Evolutionary conservation across 176 grass and related monocot genomes (phyloP).

Genomic region (Lolium multiflorum): DNA sequence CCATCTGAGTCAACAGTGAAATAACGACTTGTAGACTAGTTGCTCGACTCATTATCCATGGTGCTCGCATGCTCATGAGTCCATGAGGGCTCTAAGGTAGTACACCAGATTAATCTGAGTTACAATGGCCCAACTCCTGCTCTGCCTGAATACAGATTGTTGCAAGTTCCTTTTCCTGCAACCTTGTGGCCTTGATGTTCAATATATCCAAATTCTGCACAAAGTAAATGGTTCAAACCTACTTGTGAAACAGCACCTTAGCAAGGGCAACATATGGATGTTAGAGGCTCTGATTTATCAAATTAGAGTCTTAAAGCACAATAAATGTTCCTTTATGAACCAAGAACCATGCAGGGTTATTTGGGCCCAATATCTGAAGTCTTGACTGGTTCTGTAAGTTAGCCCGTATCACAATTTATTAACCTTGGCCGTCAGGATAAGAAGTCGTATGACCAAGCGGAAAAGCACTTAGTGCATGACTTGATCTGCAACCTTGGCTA

Average conservation of each 20-base stretch:
- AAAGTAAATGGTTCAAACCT: slow-evolving; percentile 11
- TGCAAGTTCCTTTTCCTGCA: slow-evolving; percentile 20
- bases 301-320: neutral
- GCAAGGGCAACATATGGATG: slow-evolving; percentile 1
- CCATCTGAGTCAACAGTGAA: too few relatives aligned
- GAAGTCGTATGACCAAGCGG: neutral
- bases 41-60: too few relatives aligned
- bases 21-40: too few relatives aligned
- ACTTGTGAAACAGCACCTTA: neutral
- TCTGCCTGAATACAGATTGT: neutral
- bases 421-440: slow-evolving; percentile 12
- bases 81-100: slow-evolving; percentile 5
- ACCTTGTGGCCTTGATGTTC: neutral
- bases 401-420: neutral
- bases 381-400: slow-evolving; percentile 24
- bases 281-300: neutral
- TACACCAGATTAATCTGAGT: neutral
- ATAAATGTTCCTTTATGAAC: neutral
- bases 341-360: neutral
- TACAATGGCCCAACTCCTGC: slow-evolving; percentile 20
- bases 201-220: neutral
- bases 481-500: too few relatives aligned
- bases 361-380: neutral
- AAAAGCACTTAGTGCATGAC: neutral
- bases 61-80: too few relatives aligned